phyloP scores from a whole-genome alignment of 2,329 filamentous ascomycete species.

The Verticillium nonalfalfae region DNA sequence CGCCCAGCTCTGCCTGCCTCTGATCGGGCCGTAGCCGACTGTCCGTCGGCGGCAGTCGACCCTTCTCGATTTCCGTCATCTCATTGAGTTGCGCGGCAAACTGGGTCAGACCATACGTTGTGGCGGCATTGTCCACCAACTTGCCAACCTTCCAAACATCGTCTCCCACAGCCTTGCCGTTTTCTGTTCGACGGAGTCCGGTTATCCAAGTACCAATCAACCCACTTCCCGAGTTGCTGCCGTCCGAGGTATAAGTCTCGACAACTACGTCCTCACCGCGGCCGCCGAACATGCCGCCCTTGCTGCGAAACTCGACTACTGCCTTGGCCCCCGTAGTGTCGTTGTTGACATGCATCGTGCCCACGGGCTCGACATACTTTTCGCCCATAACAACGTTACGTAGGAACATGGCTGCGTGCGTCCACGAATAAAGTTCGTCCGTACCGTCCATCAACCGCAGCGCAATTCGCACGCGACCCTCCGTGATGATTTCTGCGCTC shows the following conservation, averaged over 20 bases:
- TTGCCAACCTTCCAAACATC: constrained; percentile 74
- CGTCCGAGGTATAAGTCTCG: constrained; percentile 63
- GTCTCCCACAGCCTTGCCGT: constrained; percentile 53
- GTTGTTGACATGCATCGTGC: constrained; percentile 78
- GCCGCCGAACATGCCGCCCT: constrained; percentile 96
- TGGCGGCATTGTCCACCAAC: constrained; percentile 71
- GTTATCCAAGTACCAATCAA: constrained; percentile 82
- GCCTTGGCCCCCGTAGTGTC: constrained; percentile 81
- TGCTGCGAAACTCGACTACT: constrained; percentile 83
- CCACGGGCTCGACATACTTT: constrained; percentile 95
- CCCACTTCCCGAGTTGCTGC: constrained; percentile 58
- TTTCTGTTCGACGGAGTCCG: constrained; percentile 59
- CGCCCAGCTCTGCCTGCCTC: constrained; percentile 72
- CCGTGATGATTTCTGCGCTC: constrained; percentile 87
- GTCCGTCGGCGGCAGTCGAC: constrained; percentile 73
- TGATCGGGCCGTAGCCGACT: constrained; percentile 82
- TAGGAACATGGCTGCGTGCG: constrained; percentile 79
- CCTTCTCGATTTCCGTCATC: constrained; percentile 71
- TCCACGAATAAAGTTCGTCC: constrained; percentile 86
- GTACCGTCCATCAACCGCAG: constrained; percentile 59
- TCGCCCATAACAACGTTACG: constrained; percentile 96
- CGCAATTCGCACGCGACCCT: constrained; percentile 75
- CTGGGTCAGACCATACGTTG: constrained; percentile 79
- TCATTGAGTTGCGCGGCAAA: constrained; percentile 89
- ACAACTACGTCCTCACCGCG: constrained; percentile 84